Base-by-base conservation (phyloP, 768 basidiomycete genomes). In the Naganishia antarctica region DNA sequence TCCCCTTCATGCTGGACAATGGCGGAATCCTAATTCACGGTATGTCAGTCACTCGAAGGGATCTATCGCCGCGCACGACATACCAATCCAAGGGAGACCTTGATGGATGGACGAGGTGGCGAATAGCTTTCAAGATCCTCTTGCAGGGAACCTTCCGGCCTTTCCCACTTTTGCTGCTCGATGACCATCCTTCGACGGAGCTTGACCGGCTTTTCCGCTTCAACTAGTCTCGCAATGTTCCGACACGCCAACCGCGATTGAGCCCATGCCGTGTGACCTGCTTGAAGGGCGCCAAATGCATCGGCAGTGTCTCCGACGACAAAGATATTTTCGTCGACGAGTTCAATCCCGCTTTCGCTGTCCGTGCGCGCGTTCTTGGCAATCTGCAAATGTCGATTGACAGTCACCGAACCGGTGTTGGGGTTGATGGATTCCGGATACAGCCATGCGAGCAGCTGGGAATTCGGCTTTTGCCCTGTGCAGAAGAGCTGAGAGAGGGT, bases 281-380 rank as follows among this genome's bases (percentile, higher is more conserved):
- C 77, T 63, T 76, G 71, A 41, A 78, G 74, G 6, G 74, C 72
- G 5, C 63, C 63, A 32, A 64, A 64, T 2, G 74, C 72, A 47
- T 76, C 73, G 0, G 74, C 74, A 60, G 76, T 77, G 60, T 78
- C 77, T 5, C 77, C 77, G 46, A 73, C 66, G n/a, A 76, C 75
- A 58, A 75, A 78, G 45, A 76, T 46, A 25, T 37, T 41, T 21
- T 60, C 25, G 37, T 65, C 21, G 15, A 37, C 51, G 16, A 58
- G 43, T 13, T 64, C 37, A 18, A 51, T 45, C n/a, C 34, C 47
- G 26, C 48, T 34, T 15, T 51, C 47, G 47, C 29, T 50, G 34
- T 50, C 29, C 3, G 29, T 7, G n/a, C 26, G 34, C 16, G 23
- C 41, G 3, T 31, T 41, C n/a, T 31, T 31, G 51, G 63, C 43